A percentile compares a stretch with the other conserved stretches of the same genome.
These are phyloP conservation scores for Hymenoscyphus scutula DNA, from an alignment of 2,329 filamentous ascomycete species.

Conservation along the genomic window DNA sequence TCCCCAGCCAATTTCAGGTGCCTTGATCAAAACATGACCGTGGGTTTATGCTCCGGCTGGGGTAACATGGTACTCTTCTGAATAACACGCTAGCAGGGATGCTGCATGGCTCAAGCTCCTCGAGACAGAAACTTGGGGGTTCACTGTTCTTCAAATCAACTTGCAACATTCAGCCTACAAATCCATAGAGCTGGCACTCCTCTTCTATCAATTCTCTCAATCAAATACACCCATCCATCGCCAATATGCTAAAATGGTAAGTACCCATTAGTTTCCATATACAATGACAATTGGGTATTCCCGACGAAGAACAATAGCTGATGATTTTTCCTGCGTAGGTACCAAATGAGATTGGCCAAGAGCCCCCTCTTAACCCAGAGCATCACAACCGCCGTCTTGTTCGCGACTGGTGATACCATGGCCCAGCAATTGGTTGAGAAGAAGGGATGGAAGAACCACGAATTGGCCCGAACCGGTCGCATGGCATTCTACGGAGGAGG, in stretches of 20 bases:
- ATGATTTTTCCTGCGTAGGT: conserved; percentile 55
- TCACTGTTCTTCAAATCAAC: neutral
- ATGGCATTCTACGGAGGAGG: conserved; percentile 80
- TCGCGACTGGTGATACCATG: conserved; percentile 85
- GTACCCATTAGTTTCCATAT: conserved; percentile 11
- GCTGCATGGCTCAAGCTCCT: neutral
- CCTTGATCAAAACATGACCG: neutral
- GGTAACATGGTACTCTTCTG: neutral
- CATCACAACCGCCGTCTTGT: conserved; percentile 86
- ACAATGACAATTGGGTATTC: neutral
- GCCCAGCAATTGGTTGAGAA: conserved; percentile 90
- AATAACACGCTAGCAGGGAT: neutral
- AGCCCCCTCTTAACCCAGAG: conserved; percentile 87
- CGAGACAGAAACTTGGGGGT: neutral
- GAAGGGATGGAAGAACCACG: conserved; percentile 73
- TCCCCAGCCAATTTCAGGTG: neutral
- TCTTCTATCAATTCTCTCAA: neutral
- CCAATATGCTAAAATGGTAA: conserved; percentile 36
- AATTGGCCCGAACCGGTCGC: conserved; percentile 66
- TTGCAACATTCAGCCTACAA: neutral
- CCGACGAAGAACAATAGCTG: neutral
- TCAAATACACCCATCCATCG: conserved; percentile 10
- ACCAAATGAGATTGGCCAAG: conserved; percentile 76
- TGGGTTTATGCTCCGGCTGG: neutral
- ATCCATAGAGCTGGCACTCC: neutral